phyloP scores from a whole-genome alignment of 495 filamentous ascomycete species.

The Penicillium pulvis region DNA sequence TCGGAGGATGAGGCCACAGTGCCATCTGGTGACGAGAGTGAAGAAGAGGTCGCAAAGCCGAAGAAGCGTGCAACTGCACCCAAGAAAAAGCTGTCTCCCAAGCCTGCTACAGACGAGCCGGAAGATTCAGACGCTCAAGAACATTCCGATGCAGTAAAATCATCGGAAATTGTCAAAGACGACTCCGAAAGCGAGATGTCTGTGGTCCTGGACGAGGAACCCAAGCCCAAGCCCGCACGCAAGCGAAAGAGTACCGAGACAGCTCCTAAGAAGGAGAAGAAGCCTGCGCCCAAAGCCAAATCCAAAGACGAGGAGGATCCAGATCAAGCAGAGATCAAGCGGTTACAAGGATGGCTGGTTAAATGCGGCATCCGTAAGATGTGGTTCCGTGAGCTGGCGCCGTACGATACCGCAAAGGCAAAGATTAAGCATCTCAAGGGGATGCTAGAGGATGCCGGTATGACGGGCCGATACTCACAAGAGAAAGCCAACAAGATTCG shows the following conservation, averaged over 20 bases:
- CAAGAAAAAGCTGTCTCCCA: slow-evolving; percentile 25
- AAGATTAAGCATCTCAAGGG: slow-evolving; percentile 81
- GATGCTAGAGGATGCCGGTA: slow-evolving; percentile 79
- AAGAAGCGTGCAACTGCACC: slow-evolving; percentile 23
- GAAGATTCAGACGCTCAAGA: slow-evolving; percentile 31
- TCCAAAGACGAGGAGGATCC: slow-evolving; percentile 57
- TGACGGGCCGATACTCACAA: slow-evolving; percentile 82
- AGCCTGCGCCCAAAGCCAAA: slow-evolving; percentile 26
- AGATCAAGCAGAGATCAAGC: slow-evolving; percentile 81
- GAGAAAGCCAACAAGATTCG: slow-evolving; percentile 85
- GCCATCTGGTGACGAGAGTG: slow-evolving; percentile 21
- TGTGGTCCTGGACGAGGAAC: slow-evolving; percentile 70
- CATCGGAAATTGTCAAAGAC: slow-evolving; percentile 36
- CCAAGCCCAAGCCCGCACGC: slow-evolving; percentile 56
- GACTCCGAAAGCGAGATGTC: slow-evolving; percentile 82
- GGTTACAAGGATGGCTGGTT: slow-evolving; percentile 80
- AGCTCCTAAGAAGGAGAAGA: slow-evolving; percentile 38
- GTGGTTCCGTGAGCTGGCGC: slow-evolving; percentile 80
- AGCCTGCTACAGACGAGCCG: slow-evolving; percentile 28
- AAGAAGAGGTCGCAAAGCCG: slow-evolving; percentile 30
- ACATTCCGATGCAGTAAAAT: background rate
- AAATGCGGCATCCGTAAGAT: slow-evolving; percentile 96
- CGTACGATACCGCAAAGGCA: slow-evolving; percentile 70
- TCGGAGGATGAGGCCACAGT: slow-evolving; percentile 30
- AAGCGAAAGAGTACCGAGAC: slow-evolving; percentile 40